Evolutionary conservation across 2,329 filamentous ascomycete species (phyloP).

Genomic region (Colletotrichum cereale): DNA sequence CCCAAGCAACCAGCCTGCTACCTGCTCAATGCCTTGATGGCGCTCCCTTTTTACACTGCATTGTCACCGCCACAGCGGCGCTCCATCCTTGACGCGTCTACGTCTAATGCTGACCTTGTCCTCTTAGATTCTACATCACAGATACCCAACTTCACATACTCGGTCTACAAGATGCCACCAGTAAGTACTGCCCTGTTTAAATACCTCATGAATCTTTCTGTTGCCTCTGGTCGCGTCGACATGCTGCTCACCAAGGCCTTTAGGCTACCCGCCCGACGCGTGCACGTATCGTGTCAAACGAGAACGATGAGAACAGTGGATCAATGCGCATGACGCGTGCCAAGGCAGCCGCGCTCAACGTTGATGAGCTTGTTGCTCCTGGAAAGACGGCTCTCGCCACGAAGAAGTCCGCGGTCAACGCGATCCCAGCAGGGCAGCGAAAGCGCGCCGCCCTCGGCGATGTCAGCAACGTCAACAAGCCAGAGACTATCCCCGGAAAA

Average conservation of each 20-base stretch:
- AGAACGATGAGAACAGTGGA: constrained; percentile 91
- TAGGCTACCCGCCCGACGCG: constrained; percentile 76
- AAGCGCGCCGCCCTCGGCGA: constrained; percentile 91
- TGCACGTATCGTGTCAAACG: constrained; percentile 81
- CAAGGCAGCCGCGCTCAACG: constrained; percentile 83
- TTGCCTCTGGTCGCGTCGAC: constrained; percentile 24
- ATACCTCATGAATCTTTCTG: too few relatives aligned
- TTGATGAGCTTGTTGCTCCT: constrained; percentile 70
- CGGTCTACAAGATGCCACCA: constrained; percentile 51
- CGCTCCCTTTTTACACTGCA: constrained; percentile 9
- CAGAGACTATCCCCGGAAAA: constrained; percentile 78
- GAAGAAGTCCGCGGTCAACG: constrained; percentile 72
- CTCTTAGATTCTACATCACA: constrained; percentile 22
- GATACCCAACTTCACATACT: constrained; percentile 28
- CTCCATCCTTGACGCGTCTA: constrained; percentile 30
- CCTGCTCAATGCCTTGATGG: constrained; percentile 4
- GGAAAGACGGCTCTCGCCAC: constrained; percentile 76
- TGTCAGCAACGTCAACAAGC: constrained; percentile 94
- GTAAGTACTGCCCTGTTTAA: constrained; percentile 48
- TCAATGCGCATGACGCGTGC: constrained; percentile 92
- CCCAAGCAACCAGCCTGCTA: not conserved
- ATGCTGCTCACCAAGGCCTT: constrained; percentile 45
- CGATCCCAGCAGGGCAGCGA: constrained; percentile 63
- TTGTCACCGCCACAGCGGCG: constrained; percentile 12
- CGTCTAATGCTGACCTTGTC: constrained; percentile 29